A percentile compares a stretch with the other conserved stretches of the same genome.
Conservation (phyloP, 2,329 filamentous ascomycete genomes). For the Drechslerella stenobrocha region DNA sequence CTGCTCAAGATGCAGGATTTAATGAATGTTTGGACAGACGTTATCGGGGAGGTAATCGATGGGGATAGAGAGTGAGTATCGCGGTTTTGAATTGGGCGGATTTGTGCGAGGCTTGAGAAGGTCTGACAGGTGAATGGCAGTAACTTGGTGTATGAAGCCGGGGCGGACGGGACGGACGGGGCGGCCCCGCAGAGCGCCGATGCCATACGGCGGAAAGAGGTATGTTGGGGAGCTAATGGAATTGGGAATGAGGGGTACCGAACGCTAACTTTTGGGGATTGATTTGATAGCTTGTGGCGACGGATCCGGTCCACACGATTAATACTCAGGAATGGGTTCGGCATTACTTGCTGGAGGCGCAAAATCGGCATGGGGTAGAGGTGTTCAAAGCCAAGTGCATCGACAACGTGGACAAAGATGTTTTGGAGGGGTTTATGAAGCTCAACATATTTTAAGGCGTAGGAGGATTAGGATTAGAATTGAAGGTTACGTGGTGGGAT, state of each 20-base stretch:
- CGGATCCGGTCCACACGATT: constrained; percentile 70
- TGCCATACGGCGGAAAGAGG: constrained; percentile 48
- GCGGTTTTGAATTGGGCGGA: background rate
- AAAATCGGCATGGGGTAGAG: constrained; percentile 66
- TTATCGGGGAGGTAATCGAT: constrained; percentile 68
- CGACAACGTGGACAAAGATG: constrained; percentile 73
- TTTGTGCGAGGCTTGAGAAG: background rate
- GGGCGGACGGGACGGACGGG: constrained; percentile 40
- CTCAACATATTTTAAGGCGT: constrained; percentile 33
- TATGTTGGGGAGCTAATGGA: too few species aligned
- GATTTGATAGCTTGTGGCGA: constrained; percentile 57
- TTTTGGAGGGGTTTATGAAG: constrained; percentile 66
- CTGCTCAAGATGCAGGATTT: constrained; percentile 70
- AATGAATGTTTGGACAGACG: constrained; percentile 73
- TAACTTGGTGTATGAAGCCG: constrained; percentile 50
- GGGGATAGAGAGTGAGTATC: constrained; percentile 60
- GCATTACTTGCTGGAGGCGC: constrained; percentile 64
- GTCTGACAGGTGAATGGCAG: background rate
- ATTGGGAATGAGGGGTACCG: background rate
- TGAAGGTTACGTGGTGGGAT: too few species aligned
- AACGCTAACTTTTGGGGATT: background rate
- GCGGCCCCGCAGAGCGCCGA: constrained; percentile 42
- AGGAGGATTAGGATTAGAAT: background rate
- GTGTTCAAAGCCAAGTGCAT: constrained; percentile 70
- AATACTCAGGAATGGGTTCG: constrained; percentile 68